Evolutionary conservation across 2,329 filamentous ascomycete genomes (phyloP).

Genomic region (Coniella vitis): DNA sequence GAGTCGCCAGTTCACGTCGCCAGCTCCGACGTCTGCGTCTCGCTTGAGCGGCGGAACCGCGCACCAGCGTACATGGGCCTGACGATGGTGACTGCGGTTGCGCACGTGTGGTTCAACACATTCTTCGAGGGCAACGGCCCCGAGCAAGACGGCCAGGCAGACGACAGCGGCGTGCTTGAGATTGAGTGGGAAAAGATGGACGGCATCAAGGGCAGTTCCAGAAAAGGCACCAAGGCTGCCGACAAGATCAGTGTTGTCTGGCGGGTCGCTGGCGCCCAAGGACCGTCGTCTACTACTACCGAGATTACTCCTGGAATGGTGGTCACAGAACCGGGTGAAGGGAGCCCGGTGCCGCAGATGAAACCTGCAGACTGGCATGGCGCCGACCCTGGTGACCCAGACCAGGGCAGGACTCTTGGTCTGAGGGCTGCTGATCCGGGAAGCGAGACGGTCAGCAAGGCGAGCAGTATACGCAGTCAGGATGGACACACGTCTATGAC

Average conservation of each 20-base stretch:
- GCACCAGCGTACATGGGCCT: slow-evolving; percentile 69
- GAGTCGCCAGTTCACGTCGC: slow-evolving; percentile 60
- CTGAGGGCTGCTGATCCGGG: slow-evolving; percentile 57
- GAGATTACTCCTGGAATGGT: slow-evolving; percentile 31
- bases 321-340: slow-evolving; percentile 58
- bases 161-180: slow-evolving; percentile 57
- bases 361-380: slow-evolving; percentile 71
- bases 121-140: slow-evolving; percentile 83
- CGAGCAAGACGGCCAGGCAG: slow-evolving; percentile 57
- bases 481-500: slow-evolving; percentile 3
- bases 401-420: slow-evolving; percentile 58
- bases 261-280: slow-evolving; percentile 41
- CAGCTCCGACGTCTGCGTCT: slow-evolving; percentile 82
- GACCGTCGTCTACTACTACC: slow-evolving; percentile 6
- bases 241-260: slow-evolving; percentile 83
- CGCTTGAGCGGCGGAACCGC: slow-evolving; percentile 79
- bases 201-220: slow-evolving; percentile 82
- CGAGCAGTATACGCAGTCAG: slow-evolving; percentile 57
- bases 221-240: slow-evolving; percentile 74
- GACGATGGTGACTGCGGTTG: slow-evolving; percentile 86
- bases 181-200: slow-evolving; percentile 69
- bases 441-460: slow-evolving; percentile 62
- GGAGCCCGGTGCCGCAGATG: slow-evolving; percentile 64
- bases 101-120: slow-evolving; percentile 94
- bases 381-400: slow-evolving; percentile 37